phyloP scores from a whole-genome alignment of 805 yeast species.

The Myxozyma nipponensis region DNA sequence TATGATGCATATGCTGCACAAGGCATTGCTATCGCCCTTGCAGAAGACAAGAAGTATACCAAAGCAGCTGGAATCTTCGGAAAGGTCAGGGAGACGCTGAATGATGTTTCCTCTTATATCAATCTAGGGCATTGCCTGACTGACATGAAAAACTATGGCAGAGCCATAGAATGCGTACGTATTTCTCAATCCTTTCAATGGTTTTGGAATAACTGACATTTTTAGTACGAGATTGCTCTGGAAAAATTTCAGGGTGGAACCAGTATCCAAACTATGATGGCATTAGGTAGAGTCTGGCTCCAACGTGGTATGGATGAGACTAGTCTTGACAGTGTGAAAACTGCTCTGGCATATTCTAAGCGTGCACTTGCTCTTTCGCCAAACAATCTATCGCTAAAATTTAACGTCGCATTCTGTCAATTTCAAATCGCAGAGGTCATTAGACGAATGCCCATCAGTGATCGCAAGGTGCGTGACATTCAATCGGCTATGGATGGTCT shows the following conservation, averaged over 20 bases:
- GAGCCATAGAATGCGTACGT: slow-evolving; percentile 64
- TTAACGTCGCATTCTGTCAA: slow-evolving; percentile 78
- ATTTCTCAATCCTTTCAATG: neutral
- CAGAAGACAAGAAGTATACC: slow-evolving; percentile 60
- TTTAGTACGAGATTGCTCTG: slow-evolving; percentile 70
- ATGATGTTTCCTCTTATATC: slow-evolving; percentile 75
- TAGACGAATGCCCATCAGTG: slow-evolving; percentile 54
- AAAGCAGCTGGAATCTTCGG: slow-evolving; percentile 82
- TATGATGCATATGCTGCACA: slow-evolving; percentile 94
- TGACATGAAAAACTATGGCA: slow-evolving; percentile 75
- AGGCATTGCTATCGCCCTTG: slow-evolving; percentile 90
- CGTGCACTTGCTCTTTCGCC: slow-evolving; percentile 48
- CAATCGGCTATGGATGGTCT: slow-evolving; percentile 54
- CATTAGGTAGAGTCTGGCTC: slow-evolving; percentile 86
- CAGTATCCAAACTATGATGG: slow-evolving; percentile 63
- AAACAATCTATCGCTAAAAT: slow-evolving; percentile 50
- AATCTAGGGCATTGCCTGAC: slow-evolving; percentile 84
- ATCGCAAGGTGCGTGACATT: slow-evolving; percentile 62
- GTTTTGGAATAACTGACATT: too few relatives aligned
- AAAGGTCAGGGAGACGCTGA: slow-evolving; percentile 83
- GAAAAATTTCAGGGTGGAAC: slow-evolving; percentile 54
- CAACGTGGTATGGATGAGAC: slow-evolving; percentile 68
- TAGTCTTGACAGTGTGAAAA: slow-evolving; percentile 55
- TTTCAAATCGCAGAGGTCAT: slow-evolving; percentile 84
- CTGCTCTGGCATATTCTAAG: slow-evolving; percentile 59